Evolutionary conservation across 495 filamentous ascomycete species (phyloP), one percentile per base, ranked within the genome.

Genomic region (Xanthoparmelia taractica): DNA sequence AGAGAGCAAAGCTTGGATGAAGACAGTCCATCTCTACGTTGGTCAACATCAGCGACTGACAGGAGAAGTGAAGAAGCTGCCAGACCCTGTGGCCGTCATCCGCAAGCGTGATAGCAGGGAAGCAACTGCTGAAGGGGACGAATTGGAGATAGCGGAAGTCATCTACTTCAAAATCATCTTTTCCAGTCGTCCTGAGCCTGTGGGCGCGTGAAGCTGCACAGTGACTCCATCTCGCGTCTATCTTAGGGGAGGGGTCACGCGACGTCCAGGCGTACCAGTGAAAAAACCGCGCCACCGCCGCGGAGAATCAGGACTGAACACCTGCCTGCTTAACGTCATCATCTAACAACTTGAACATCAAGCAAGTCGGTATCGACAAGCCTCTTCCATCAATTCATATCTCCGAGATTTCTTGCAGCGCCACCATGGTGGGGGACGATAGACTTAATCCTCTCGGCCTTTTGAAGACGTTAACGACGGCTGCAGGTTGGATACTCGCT

Each of bases 131-230:
- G 79, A 84, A 48, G 29, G 15, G 4, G 50, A 54, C 0, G 82
- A 87, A 63, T 61, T 87, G 64, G 85, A 87, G 71, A 84, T 98
- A 67, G 84, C 90, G 63, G 92, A 97, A 73, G 84, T 98, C 65
- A 82, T 98, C 56, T 63, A 85, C 73, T 93, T 85, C 69, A 97
- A 97, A 78, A 73, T 98, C 60, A 74, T 97, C 20, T 98, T 98
- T 76, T 87, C 87, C 63, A 79, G 77, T 69, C 79, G 94, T 58
- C 94, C 94, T 40, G 94, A 98, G 75, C 94, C 94, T 61, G 95
- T 97, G 41, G 71, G 77, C 48, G 66, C 55, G 59, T 63, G 43
- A 66, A 27, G 43, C 10, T 34, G 54, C 60, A 40, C 7, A 6
- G 23, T 37, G 38, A 34, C 27, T 36, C 8, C 40, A 36, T 45